These are phyloP conservation scores for Colletotrichum orbiculare DNA, from an alignment of 2,329 filamentous ascomycete genomes.

Conservation along the genomic window DNA sequence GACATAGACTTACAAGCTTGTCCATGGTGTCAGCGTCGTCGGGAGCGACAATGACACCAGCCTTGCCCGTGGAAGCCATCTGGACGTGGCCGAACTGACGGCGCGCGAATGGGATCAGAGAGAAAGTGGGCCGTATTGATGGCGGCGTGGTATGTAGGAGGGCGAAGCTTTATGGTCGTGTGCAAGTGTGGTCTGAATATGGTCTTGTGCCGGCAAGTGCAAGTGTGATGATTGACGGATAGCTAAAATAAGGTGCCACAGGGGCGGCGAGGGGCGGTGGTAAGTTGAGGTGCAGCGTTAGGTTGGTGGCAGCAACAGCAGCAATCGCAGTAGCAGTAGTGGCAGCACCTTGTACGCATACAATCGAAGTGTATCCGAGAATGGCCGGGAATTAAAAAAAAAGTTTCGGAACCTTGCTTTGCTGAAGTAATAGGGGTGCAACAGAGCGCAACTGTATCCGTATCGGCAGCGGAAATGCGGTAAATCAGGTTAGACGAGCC, in stretches of 20 bases:
- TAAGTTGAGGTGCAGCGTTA: slow-evolving; percentile 2
- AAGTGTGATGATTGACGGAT: slow-evolving; percentile 34
- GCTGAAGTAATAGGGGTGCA: slow-evolving; percentile 32
- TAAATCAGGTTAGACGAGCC: too few relatives aligned
- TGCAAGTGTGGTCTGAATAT: slow-evolving; percentile 3
- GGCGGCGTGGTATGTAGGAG: slow-evolving; percentile 22
- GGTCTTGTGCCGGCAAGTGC: slow-evolving; percentile 25
- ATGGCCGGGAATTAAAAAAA: slow-evolving; percentile 23
- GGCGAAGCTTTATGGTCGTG: slow-evolving; percentile 33
- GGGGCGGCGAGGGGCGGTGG: slow-evolving; percentile 27
- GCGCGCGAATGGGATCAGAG: slow-evolving; percentile 18
- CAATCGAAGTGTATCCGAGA: slow-evolving; percentile 11
- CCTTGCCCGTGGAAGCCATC: slow-evolving; percentile 62
- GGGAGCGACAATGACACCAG: slow-evolving; percentile 66
- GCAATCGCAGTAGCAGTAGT: background rate
- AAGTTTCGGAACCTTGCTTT: slow-evolving; percentile 34
- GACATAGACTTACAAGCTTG: slow-evolving; percentile 65
- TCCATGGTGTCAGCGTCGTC: slow-evolving; percentile 65
- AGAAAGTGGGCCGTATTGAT: slow-evolving; percentile 23
- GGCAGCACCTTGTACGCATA: background rate
- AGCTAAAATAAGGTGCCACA: slow-evolving; percentile 37
- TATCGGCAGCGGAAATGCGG: background rate
- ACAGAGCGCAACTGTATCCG: background rate
- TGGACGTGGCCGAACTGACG: slow-evolving; percentile 32
- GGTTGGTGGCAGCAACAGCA: background rate